Conservation (phyloP, 345 rosid species). For the Linum usitatissimum region DNA sequence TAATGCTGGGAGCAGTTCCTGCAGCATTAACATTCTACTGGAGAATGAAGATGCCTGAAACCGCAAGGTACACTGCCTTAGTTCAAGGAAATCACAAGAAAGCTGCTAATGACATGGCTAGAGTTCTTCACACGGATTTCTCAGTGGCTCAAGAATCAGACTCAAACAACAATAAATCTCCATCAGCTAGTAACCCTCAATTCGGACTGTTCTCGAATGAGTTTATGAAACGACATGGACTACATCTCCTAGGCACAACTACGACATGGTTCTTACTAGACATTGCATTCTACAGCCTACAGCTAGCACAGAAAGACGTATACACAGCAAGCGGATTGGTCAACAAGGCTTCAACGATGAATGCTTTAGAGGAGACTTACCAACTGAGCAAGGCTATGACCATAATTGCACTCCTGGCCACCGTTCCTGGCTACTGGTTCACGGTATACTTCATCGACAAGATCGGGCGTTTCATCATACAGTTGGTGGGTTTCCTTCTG, state of each 20-base stretch:
- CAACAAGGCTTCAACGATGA: constrained; percentile 34
- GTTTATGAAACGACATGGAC: constrained; percentile 43
- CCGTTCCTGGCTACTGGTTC: constrained; percentile 72
- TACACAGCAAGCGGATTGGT: constrained; percentile 47
- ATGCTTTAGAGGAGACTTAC: constrained; percentile 56
- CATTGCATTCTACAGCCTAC: constrained; percentile 57
- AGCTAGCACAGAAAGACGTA: constrained; percentile 59
- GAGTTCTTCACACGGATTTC: constrained; percentile 32
- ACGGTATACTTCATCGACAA: constrained; percentile 50
- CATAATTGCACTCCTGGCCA: constrained; percentile 43
- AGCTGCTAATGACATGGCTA: constrained; percentile 65
- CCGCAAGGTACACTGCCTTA: constrained; percentile 64
- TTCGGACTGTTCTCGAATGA: constrained; percentile 34
- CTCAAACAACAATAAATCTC: background rate
- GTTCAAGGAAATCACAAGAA: constrained; percentile 49
- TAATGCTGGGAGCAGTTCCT: constrained; percentile 71
- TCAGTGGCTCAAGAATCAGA: constrained; percentile 4
- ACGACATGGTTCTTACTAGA: constrained; percentile 68
- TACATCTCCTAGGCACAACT: constrained; percentile 55
- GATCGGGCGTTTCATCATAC: constrained; percentile 57
- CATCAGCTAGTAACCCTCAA: background rate
- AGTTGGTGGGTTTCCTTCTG: constrained; percentile 48
- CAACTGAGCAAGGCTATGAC: constrained; percentile 43
- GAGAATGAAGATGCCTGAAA: constrained; percentile 80
- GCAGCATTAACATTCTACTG: constrained; percentile 65